Evolutionary conservation across 345 rosid genomes (phyloP), one percentile per base, ranked within the genome.

Genomic region (Eucalyptus curtisii): DNA sequence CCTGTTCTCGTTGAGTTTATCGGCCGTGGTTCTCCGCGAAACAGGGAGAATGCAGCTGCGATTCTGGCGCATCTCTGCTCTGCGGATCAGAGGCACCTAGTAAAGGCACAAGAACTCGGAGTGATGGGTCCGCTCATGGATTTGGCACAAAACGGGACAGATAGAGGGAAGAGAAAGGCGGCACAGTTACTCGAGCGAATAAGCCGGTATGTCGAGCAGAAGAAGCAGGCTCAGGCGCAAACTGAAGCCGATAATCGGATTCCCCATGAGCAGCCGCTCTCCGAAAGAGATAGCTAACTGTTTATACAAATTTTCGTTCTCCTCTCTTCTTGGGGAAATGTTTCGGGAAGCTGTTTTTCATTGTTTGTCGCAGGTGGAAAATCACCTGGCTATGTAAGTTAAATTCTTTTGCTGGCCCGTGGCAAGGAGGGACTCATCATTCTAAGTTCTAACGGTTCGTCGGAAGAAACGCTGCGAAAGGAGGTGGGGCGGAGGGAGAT

Each of bases 121-220:
- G 95, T 95, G 52, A 95, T 94, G 95, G 94, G 90, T 86, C 92
- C 96, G 20, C 89, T 96, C 89, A 49, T 92, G 85, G 98, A 96
- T 90, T 90, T 97, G 91, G 94, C 97, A 14, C 96, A 94, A 59
- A 96, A 94, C 76, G 99, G 99, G 82, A 97, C 99, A 9, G 98
- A 97, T 80, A 92, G 99, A 87, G 99, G 97, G 68, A 97, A 94
- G 93, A 91, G 99, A 88, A 97, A 97, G 91, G 99, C 99, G 88
- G 95, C 94, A 3, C 99, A 95, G 90, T 92, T 96, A 89, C 93
- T 97, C 6, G 98, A 96, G 76, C 96, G 97, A 14, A 95, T 97
- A 88, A 94, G 87, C 92, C 92, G 96, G 90, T 92, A 91, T 45
- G 86, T 91, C 42, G 98, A 97, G 91, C 98, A 94, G 91, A 95